Evolutionary conservation across 768 basidiomycete genomes (phyloP).

Genomic region (Phlegmacium glaucopus): DNA sequence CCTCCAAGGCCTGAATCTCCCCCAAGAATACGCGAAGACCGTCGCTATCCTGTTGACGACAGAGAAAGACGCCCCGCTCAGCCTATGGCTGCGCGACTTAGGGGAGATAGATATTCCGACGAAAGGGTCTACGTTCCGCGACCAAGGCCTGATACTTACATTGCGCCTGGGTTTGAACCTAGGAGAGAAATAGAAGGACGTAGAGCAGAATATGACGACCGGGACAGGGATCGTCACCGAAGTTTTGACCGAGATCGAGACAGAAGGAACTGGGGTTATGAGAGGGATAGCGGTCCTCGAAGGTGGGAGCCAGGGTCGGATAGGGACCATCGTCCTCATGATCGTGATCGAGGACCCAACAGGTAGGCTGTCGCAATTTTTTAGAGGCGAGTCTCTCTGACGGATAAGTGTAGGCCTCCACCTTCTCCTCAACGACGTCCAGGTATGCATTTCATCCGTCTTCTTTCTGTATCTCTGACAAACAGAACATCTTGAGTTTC

Average conservation of each 20-base stretch:
- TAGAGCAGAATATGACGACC: constrained; percentile 7
- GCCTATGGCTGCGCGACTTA: constrained; percentile 17
- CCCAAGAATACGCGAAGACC: constrained; percentile 21
- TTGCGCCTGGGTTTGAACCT: constrained; percentile 23
- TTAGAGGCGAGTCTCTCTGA: neutral
- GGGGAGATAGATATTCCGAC: constrained; percentile 10
- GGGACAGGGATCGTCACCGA: constrained; percentile 10
- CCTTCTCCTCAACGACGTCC: constrained; percentile 8
- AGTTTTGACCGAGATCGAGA: constrained; percentile 17
- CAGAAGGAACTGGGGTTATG: constrained; percentile 7
- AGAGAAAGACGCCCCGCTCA: constrained; percentile 23
- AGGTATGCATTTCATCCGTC: constrained; percentile 5
- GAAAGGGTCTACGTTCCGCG: constrained; percentile 18
- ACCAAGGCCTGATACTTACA: constrained; percentile 28
- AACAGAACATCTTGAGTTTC: neutral
- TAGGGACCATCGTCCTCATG: constrained; percentile 22
- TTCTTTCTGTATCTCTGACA: neutral
- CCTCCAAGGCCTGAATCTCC: constrained; percentile 38
- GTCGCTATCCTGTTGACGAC: constrained; percentile 19
- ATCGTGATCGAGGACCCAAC: constrained; percentile 20
- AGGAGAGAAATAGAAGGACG: constrained; percentile 23
- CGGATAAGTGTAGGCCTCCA: constrained; percentile 8
- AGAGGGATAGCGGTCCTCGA: constrained; percentile 19
- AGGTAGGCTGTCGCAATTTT: constrained; percentile 10
- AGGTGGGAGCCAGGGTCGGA: constrained; percentile 18